Evolutionary conservation across 305 asterid genomes (phyloP), one percentile per base, ranked within the genome.

Genomic region (Fraxinus albicans): DNA sequence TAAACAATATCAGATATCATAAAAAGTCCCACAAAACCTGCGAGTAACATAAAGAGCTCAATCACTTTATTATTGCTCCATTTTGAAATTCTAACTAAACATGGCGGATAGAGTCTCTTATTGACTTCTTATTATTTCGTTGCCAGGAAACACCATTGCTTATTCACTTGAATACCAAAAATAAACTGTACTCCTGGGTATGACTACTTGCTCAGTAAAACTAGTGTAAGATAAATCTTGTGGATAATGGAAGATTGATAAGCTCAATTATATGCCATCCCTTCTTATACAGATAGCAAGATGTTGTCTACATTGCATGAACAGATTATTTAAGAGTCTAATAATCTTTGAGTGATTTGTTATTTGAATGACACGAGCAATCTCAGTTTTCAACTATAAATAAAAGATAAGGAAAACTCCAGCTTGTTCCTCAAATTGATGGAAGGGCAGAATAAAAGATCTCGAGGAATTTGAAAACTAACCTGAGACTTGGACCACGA

Each of bases 401-500:
- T 72, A 70, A n/a, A 3, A 67, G 10, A 70, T 4, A 70, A 13
- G 40, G 76, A 33, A 70, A 25, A 67, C 34, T 8, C 23, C 76
- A 29, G 33, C 9, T 31, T 70, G 15, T 6, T 70, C 4, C 76
- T 70, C 76, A 31, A 31, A 70, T 70, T 31, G 76, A 70, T 70
- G 76, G 40, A 77, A 34, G 19, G 21, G 1, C 35, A 42, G 78
- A 73, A 74, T 31, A 70, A 15, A 70, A 70, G 12, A 13, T 70
- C 42, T 70, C 25, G 0, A 70, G 76, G 42, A 70, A 12, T 70
- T 70, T 8, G 85, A 36, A 65, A 82, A 80, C 95, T 88, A 82
- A 95, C 99, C 96, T 94, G 97, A 79, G 98, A 96, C 88, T 94
- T 95, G 87, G 99, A 96, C 99, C 99, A 96, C 13, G 99, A 96